Evolutionary conservation across 1,284 basidiomycete species (phyloP).

Genomic region (Boletellus deceptivus): DNA sequence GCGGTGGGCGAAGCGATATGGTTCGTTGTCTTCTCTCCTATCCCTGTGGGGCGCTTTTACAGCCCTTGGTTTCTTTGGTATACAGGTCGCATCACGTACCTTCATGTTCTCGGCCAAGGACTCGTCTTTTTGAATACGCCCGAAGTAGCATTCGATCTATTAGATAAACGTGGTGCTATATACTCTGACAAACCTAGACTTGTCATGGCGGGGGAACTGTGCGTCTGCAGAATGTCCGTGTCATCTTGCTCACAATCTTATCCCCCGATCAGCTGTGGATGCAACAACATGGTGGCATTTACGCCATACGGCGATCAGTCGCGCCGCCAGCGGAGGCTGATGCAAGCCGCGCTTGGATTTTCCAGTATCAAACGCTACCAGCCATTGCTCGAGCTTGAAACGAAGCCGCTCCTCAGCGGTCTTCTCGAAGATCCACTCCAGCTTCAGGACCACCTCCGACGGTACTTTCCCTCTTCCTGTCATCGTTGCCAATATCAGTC

Average conservation of each 20-base stretch:
- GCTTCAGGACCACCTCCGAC: slow-evolving; percentile 44
- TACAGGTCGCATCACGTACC: slow-evolving; percentile 60
- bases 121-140: slow-evolving; percentile 64
- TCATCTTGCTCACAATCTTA: neutral
- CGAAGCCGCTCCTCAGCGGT: slow-evolving; percentile 46
- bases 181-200: slow-evolving; percentile 71
- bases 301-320: slow-evolving; percentile 60
- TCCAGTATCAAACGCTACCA: slow-evolving; percentile 54
- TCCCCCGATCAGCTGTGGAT: slow-evolving; percentile 49
- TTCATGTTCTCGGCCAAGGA: slow-evolving; percentile 63
- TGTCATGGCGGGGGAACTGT: slow-evolving; percentile 65
- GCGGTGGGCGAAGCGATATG: slow-evolving; percentile 50
- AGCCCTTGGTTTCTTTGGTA: no score
- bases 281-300: slow-evolving; percentile 72
- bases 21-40: slow-evolving; percentile 31
- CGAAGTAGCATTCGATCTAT: slow-evolving; percentile 55
- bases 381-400: slow-evolving; percentile 56
- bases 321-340: slow-evolving; percentile 62
- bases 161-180: slow-evolving; percentile 65
- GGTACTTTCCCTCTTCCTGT: slow-evolving; percentile 18
- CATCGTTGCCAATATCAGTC: neutral
- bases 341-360: slow-evolving; percentile 59
- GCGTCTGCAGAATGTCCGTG: slow-evolving; percentile 17
- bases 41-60: neutral
- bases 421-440: slow-evolving; percentile 43